Conservation (phyloP, 2,329 filamentous ascomycete species). For the Plenodomus biglobosus region DNA sequence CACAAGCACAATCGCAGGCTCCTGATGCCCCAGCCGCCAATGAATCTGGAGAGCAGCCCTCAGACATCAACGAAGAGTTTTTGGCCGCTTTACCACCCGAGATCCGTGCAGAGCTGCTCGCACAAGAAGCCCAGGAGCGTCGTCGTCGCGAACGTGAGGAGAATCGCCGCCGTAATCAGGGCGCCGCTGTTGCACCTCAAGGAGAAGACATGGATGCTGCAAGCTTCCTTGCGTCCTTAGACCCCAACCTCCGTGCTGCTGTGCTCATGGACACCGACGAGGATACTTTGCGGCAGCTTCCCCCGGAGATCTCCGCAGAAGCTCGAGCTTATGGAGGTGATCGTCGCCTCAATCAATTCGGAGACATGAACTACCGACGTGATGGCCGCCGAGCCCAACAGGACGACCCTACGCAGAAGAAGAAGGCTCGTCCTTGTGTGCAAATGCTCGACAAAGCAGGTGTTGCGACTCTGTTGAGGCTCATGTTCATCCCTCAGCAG, state of each 20-base stretch:
- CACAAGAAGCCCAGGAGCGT: constrained; percentile 86
- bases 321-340: constrained; percentile 69
- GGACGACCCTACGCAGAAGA: constrained; percentile 57
- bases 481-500: constrained; percentile 96
- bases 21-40: constrained; percentile 11
- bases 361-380: constrained; percentile 36
- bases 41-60: constrained; percentile 69
- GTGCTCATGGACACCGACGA: constrained; percentile 91
- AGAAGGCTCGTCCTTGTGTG: constrained; percentile 75
- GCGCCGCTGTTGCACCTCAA: constrained; percentile 48
- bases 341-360: constrained; percentile 58
- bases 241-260: constrained; percentile 79
- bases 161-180: constrained; percentile 66
- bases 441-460: constrained; percentile 98
- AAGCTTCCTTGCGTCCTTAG: constrained; percentile 87
- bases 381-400: constrained; percentile 44
- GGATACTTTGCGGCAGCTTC: constrained; percentile 79
- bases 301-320: constrained; percentile 82
- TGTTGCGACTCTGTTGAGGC: constrained; percentile 90
- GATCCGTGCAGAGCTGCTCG: constrained; percentile 84
- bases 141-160: constrained; percentile 85
- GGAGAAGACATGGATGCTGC: constrained; percentile 84
- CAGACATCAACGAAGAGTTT: constrained; percentile 89
- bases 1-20: constrained; percentile 14
- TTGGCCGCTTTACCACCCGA: constrained; percentile 89